Percentiles rank a stretch among this genome's conserved stretches.
phyloP scores from a whole-genome alignment of 805 yeast genomes.

The Osmozyma mogii region DNA sequence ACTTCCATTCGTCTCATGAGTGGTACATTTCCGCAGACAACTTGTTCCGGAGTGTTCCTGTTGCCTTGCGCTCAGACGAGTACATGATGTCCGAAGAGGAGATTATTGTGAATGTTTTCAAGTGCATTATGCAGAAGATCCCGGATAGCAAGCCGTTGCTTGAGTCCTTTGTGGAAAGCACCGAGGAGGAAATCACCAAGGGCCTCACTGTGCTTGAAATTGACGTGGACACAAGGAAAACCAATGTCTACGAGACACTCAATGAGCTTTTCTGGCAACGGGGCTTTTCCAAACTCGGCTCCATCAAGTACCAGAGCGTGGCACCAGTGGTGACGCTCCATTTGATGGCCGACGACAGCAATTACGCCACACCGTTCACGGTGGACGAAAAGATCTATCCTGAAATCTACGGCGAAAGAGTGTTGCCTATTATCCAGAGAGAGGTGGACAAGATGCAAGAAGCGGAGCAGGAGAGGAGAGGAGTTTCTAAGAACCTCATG shows the following conservation, averaged over 20 bases:
- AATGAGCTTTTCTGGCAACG: constrained; percentile 31
- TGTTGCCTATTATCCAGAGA: constrained; percentile 11
- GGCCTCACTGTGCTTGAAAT: constrained; percentile 24
- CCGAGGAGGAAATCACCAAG: constrained; percentile 17
- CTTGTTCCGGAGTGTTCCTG: constrained; percentile 12
- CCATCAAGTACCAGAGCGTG: constrained; percentile 18
- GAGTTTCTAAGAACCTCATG: constrained; percentile 21
- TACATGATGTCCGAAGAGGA: constrained; percentile 18
- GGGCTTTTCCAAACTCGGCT: constrained; percentile 21
- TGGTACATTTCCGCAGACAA: constrained; percentile 16
- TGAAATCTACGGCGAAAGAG: constrained; percentile 22
- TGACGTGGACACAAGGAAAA: constrained; percentile 21
- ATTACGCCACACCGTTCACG: constrained; percentile 13
- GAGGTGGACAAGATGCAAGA: constrained; percentile 14
- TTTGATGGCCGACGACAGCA: constrained; percentile 20
- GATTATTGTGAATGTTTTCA: constrained; percentile 11
- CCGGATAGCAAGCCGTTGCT: constrained; percentile 13
- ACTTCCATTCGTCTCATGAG: constrained; percentile 6
- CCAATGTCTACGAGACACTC: constrained; percentile 24
- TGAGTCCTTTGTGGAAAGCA: constrained; percentile 21
- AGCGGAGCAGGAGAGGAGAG: constrained; percentile 11
- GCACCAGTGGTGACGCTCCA: constrained; percentile 26
- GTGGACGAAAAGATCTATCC: constrained; percentile 29
- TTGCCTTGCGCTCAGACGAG: constrained; percentile 11
- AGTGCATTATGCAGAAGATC: constrained; percentile 9